These are phyloP conservation scores for Candida boleticola DNA, from an alignment of 805 yeast species.

Conservation along the genomic window DNA sequence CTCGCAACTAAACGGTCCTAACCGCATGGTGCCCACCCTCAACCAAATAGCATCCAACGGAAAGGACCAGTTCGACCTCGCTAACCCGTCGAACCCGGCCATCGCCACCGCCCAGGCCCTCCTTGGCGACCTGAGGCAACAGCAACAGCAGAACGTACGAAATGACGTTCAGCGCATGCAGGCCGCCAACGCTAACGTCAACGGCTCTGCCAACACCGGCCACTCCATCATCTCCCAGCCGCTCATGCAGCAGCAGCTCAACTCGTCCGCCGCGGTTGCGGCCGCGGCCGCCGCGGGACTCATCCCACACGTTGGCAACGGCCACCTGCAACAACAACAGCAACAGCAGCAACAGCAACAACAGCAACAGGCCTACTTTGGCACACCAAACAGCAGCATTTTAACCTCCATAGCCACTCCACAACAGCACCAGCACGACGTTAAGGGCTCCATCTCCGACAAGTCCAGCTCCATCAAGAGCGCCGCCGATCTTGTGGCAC, in stretches of 20 bases:
- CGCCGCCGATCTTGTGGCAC: conserved; percentile 17
- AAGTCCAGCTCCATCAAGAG: neutral
- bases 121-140: conserved; percentile 10
- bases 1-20: conserved; percentile 13
- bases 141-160: conserved; percentile 9
- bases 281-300: conserved; percentile 18
- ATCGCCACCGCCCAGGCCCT: conserved; percentile 15
- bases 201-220: neutral
- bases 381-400: conserved; percentile 7
- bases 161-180: conserved; percentile 9
- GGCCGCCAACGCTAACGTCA: neutral
- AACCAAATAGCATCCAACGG: conserved; percentile 1
- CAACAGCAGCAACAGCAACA: conserved; percentile 3
- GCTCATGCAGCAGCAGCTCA: conserved; percentile 12
- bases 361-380: conserved; percentile 8
- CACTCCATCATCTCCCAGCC: conserved; percentile 10
- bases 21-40: conserved; percentile 5
- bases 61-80: conserved; percentile 9
- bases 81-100: conserved; percentile 13
- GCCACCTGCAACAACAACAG: conserved; percentile 12
- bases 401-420: conserved; percentile 3
- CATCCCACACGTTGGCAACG: conserved; percentile 14
- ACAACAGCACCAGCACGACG: neutral
- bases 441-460: neutral
- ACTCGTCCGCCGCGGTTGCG: conserved; percentile 15